Percentiles rank a stretch among this genome's conserved stretches.
These are phyloP conservation scores for Eutypella sp. DNA, from an alignment of 2,329 filamentous ascomycete genomes.

Conservation along the genomic window DNA sequence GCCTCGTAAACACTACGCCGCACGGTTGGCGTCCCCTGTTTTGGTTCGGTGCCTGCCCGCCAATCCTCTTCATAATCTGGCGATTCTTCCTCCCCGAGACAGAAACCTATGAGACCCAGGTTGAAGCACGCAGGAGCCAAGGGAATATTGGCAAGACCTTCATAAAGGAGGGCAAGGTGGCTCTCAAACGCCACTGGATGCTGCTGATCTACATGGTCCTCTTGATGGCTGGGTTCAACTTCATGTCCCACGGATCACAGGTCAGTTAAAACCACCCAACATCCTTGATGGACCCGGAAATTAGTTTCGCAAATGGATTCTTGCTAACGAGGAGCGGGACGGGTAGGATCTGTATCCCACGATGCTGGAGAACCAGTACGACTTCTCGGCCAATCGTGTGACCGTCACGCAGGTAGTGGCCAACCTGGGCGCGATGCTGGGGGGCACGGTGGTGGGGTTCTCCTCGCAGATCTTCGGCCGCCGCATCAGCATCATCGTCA, in stretches of 20 bases:
- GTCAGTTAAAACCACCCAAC: too few relatives aligned
- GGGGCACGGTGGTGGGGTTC: constrained; percentile 64
- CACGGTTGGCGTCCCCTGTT: constrained; percentile 81
- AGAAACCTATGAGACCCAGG: constrained; percentile 62
- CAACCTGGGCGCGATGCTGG: constrained; percentile 64
- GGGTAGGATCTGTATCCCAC: constrained; percentile 55
- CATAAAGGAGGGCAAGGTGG: constrained; percentile 70
- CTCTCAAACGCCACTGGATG: constrained; percentile 74
- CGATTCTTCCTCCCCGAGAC: constrained; percentile 78
- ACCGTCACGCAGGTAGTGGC: constrained; percentile 69
- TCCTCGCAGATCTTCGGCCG: constrained; percentile 65
- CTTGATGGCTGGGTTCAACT: constrained; percentile 88
- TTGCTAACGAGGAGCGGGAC: constrained; percentile 10
- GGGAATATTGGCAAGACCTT: constrained; percentile 63
- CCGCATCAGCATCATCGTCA: constrained; percentile 62
- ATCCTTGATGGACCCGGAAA: too few relatives aligned
- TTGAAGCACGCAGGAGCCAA: constrained; percentile 52
- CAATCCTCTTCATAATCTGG: constrained; percentile 74
- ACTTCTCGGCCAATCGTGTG: constrained; percentile 48
- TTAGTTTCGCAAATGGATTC: too few relatives aligned
- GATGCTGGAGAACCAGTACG: constrained; percentile 53
- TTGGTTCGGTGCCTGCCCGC: constrained; percentile 83
- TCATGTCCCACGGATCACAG: constrained; percentile 75
- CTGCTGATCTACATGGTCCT: constrained; percentile 76
- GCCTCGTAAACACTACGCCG: constrained; percentile 67